A percentile compares a stretch with the other conserved stretches of the same genome.
phyloP scores from a whole-genome alignment of 1,284 basidiomycete species.

The Ganoderma lingzhi region DNA sequence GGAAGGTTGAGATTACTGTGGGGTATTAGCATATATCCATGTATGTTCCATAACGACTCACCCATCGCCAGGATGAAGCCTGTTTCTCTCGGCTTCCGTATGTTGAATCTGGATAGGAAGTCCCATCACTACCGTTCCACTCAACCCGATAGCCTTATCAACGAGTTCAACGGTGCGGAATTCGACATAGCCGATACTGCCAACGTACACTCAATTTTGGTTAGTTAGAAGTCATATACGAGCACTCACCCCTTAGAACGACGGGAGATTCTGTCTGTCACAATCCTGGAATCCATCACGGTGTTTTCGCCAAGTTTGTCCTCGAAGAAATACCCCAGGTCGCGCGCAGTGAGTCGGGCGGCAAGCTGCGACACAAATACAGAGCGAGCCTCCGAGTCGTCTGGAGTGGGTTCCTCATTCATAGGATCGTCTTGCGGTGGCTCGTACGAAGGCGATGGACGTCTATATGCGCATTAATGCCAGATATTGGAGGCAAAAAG shows the following conservation, averaged over 20 bases:
- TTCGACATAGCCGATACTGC: slow-evolving; percentile 95
- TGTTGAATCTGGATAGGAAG: slow-evolving; percentile 96
- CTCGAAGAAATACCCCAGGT: slow-evolving; percentile 99
- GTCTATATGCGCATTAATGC: slow-evolving; percentile 46
- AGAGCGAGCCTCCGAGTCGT: slow-evolving; percentile 95
- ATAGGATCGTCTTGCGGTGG: slow-evolving; percentile 67
- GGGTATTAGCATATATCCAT: slow-evolving; percentile 7
- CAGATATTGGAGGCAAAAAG: neutral
- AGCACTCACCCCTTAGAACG: slow-evolving; percentile 90
- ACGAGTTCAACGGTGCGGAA: slow-evolving; percentile 91
- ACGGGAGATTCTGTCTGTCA: slow-evolving; percentile 92
- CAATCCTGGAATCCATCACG: slow-evolving; percentile 95
- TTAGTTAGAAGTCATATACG: neutral
- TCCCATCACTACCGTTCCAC: slow-evolving; percentile 97
- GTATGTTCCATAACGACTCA: slow-evolving; percentile 45
- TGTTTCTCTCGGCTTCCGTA: slow-evolving; percentile 96
- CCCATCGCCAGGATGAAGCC: slow-evolving; percentile 86
- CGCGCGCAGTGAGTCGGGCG: slow-evolving; percentile 92
- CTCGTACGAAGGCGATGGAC: slow-evolving; percentile 79
- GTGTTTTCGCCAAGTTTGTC: slow-evolving; percentile 92
- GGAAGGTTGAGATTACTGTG: slow-evolving; percentile 79
- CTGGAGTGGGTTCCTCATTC: slow-evolving; percentile 82
- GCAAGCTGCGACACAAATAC: slow-evolving; percentile 99
- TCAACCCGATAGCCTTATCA: slow-evolving; percentile 87
- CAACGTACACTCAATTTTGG: slow-evolving; percentile 20